Conservation (phyloP, 164 flowering plant species). For the Buxus sempervirens region DNA sequence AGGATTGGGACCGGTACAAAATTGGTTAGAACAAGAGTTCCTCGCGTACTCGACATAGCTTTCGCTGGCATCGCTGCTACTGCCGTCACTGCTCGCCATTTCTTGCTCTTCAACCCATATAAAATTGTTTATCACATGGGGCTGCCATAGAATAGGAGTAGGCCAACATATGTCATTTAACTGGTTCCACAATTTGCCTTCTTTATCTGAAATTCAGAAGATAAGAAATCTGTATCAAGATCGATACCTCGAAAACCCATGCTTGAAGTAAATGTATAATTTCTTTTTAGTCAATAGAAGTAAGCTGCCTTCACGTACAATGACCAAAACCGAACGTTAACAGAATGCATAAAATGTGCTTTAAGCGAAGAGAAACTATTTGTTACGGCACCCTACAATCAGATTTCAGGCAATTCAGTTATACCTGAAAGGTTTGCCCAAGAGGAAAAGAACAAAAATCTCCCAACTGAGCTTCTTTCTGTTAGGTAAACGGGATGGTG, state of each 20-base stretch:
- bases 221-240: background rate
- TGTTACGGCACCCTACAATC: background rate
- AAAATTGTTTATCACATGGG: constrained; percentile 15
- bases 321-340: background rate
- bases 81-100: constrained; percentile 30
- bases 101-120: constrained; percentile 5
- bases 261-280: background rate
- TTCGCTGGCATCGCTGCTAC: constrained; percentile 15
- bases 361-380: background rate
- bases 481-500: background rate
- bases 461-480: background rate
- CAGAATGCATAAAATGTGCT: background rate
- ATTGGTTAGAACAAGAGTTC: constrained; percentile 57
- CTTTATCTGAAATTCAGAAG: background rate
- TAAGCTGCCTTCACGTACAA: too few species aligned
- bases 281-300: too few species aligned
- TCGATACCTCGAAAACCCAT: background rate
- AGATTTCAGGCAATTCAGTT: background rate
- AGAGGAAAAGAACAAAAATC: background rate
- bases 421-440: background rate
- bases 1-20: constrained; percentile 62
- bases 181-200: background rate
- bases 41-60: constrained; percentile 27
- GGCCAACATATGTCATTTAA: background rate
- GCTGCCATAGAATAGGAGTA: background rate